Evolutionary conservation across 116 monocot genomes (phyloP), one percentile per base, ranked within the genome.

Genomic region (Cymodocea nodosa): DNA sequence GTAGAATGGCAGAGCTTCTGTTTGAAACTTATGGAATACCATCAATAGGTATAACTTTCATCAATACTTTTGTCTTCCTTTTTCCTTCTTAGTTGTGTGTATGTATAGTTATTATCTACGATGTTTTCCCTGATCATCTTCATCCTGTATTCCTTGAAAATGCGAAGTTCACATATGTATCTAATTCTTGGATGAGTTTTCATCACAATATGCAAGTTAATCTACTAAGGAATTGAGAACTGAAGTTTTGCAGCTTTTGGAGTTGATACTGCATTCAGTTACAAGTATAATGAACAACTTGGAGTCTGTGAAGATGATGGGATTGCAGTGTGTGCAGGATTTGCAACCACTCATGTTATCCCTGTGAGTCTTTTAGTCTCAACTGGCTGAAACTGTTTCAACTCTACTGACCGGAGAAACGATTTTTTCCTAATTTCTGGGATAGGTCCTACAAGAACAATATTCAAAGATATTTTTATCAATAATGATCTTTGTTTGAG

Each of bases 1-100:
- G 85, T 75, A 90, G 85, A 87, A 95, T 95, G 95, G 83, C 95
- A 35, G 95, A 95, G 57, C 91, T 95, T 76, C 87, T 95, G 23
- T 95, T 95, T 75, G 95, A 95, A 71, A 90, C 87, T 40, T 95
- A 95, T 79, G 91, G 82, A 48, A 73, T 85, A 50, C 87, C 87
- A 65, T 87, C 87, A 51, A 30, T 95, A 62, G 95, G 95, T 95
- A 87, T 44, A 55, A 23, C 2, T 58, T 23, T 48, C 22, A 8
- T 19, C 22, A 19, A 22, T 10, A 51, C 14, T 52, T 70, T 50
- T n/a, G n/a, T 9, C 3, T 35, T 23, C 18, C 11, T 23, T 19
- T 51, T 50, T 50, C 30, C 60, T 44, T 44, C 44, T 44, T 44
- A 44, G 44, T 44, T 44, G 44, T 1, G 12, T 44, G 12, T 8